A percentile compares a stretch with the other conserved stretches of the same genome.
phyloP scores from a whole-genome alignment of 495 filamentous ascomycete genomes.

The Xylaria intraflava region DNA sequence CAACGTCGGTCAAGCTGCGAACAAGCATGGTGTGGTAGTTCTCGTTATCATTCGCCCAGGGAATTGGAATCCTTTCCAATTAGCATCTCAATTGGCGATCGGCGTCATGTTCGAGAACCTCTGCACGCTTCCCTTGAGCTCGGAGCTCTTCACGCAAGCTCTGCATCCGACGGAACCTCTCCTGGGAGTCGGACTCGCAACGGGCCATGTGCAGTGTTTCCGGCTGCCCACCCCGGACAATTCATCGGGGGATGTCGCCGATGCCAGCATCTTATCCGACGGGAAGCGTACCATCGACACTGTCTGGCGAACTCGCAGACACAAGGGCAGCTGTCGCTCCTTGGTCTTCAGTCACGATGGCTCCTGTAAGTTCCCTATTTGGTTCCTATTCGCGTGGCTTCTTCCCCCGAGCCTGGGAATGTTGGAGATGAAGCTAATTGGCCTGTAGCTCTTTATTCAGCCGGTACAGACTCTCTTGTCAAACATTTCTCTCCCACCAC shows the following conservation, averaged over 20 bases:
- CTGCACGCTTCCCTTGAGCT: constrained; percentile 77
- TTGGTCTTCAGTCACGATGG: constrained; percentile 75
- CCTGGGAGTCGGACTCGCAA: constrained; percentile 74
- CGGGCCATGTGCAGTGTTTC: constrained; percentile 81
- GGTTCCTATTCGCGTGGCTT: not conserved
- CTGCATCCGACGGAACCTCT: constrained; percentile 78
- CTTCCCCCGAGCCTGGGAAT: not conserved
- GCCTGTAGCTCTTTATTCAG: constrained; percentile 63
- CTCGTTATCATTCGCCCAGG: not conserved
- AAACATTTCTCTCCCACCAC: constrained; percentile 79
- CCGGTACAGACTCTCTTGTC: constrained; percentile 82
- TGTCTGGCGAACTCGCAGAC: constrained; percentile 77
- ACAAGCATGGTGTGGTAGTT: not conserved
- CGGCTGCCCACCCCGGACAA: constrained; percentile 59
- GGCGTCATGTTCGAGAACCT: constrained; percentile 65
- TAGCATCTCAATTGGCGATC: not conserved
- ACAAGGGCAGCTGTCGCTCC: constrained; percentile 85
- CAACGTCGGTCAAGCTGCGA: no score
- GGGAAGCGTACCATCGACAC: constrained; percentile 74
- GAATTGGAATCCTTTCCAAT: not conserved
- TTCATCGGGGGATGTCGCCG: constrained; percentile 38
- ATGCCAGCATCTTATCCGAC: constrained; percentile 45
- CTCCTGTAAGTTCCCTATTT: constrained; percentile 35
- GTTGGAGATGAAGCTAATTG: constrained; percentile 7
- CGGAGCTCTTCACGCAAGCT: constrained; percentile 85